phyloP scores from a whole-genome alignment of 164 flowering plant genomes.

The Malania oleifera region DNA sequence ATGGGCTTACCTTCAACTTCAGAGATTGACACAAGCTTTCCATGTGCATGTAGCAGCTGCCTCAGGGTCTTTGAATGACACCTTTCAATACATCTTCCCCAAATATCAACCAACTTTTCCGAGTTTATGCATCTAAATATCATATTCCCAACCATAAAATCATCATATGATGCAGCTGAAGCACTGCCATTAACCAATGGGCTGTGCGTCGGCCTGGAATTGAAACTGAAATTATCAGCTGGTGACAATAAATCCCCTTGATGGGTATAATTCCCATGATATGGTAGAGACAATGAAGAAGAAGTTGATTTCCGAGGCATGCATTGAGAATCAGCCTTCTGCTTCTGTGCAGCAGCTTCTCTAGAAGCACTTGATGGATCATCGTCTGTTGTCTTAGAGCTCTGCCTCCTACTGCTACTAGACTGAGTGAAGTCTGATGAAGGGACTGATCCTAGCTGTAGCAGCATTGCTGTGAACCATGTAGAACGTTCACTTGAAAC shows the following conservation, averaged over 20 bases:
- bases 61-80: constrained; percentile 90
- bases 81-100: constrained; percentile 70
- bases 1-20: constrained; percentile 61
- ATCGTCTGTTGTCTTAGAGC: constrained; percentile 63
- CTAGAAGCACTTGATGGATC: constrained; percentile 50
- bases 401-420: constrained; percentile 65
- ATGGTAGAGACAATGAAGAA: constrained; percentile 28
- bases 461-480: constrained; percentile 91
- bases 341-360: constrained; percentile 35
- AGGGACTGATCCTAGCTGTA: constrained; percentile 81
- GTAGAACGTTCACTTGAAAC: constrained; percentile 82
- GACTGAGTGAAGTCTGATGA: constrained; percentile 56
- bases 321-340: constrained; percentile 29
- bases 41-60: constrained; percentile 64
- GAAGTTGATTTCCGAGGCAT: constrained; percentile 35
- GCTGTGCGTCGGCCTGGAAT: constrained; percentile 27
- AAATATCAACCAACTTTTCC: constrained; percentile 53
- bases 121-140: constrained; percentile 29
- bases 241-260: constrained; percentile 23
- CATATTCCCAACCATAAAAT: constrained; percentile 18
- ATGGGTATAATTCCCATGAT: constrained; percentile 26
- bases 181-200: constrained; percentile 24
- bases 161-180: constrained; percentile 29
- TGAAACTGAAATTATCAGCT: constrained; percentile 21
- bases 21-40: constrained; percentile 73